Percentiles rank a stretch among this genome's conserved stretches.
Conservation (phyloP, 2,329 filamentous ascomycete species). For the Xylaria sp. region DNA sequence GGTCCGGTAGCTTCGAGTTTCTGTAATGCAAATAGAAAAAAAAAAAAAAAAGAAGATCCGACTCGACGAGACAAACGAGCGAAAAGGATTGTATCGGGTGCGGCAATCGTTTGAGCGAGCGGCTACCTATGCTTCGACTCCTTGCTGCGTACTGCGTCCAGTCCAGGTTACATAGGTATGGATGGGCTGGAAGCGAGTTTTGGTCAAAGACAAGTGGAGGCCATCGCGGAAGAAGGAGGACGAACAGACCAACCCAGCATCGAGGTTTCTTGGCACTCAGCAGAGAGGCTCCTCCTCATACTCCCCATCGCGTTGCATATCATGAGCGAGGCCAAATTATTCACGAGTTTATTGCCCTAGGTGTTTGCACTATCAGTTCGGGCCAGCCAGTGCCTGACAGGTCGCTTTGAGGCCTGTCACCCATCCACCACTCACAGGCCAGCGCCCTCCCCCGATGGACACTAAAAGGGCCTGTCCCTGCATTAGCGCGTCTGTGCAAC, state of each 20-base stretch:
- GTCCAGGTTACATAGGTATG: not conserved
- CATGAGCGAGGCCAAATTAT: not conserved
- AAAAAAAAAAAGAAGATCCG: not conserved
- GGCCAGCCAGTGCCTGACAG: not conserved
- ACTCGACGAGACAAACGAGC: not conserved
- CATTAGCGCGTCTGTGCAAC: slow-evolving; percentile 18
- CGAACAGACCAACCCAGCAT: too few relatives aligned
- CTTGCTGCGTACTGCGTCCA: too few relatives aligned
- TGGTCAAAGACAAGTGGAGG: not conserved
- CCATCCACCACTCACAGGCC: slow-evolving; percentile 15
- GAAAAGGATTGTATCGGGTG: not conserved
- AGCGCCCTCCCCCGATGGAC: slow-evolving; percentile 15
- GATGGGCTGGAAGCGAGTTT: too few relatives aligned
- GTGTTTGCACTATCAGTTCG: too few relatives aligned
- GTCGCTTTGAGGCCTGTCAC: slow-evolving; percentile 14
- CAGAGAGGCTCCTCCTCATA: not conserved
- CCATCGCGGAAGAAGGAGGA: too few relatives aligned
- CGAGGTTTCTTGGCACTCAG: not conserved
- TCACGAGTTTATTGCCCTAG: not conserved
- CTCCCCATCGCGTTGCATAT: not conserved
- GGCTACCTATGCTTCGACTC: not conserved
- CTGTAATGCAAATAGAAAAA: not conserved
- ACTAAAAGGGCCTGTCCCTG: slow-evolving; percentile 19
- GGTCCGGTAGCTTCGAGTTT: not conserved
- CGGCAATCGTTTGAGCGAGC: not conserved